Base-by-base conservation (phyloP, 352 stramenopile species). In the Aphanomyces cochlioides region DNA sequence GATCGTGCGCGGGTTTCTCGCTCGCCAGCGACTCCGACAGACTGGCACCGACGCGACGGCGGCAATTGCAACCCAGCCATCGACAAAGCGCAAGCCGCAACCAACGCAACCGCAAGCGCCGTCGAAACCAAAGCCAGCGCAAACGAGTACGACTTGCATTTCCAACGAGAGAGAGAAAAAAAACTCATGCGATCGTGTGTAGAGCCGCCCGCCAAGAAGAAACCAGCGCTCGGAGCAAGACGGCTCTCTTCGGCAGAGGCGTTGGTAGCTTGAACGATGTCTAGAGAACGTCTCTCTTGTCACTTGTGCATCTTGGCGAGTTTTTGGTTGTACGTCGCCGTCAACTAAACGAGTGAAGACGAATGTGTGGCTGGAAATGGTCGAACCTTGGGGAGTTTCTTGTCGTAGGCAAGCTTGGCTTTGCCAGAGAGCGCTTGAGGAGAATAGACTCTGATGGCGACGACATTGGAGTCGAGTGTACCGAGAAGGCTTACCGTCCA, bases 331-430 rank as follows among this genome's bases (percentile, higher is more conserved):
- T 70, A 70, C 6, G 48, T 43, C 3, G 64, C 12, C 45, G 39
- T 17, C 19, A 48, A 70, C 64, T 70, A 70, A 5, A 19, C 4
- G 40, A 36, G 3, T 56, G 5, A 4, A 19, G 56, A 28, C 41
- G 57, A 40, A 28, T 28, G 28, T 28, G 28, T 2, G 28, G 28
- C 28, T 28, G 28, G 28, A 28, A 28, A 28, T 28, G 28, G 28
- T 28, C 13, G 6, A 5, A 70, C 64, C 64, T 70, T 70, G 37
- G 64, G 45, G 2, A 63, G 47, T 37, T 61, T 63, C 48, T 70
- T 70, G 4, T 70, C 64, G 28, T 70, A 70, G 17, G 48, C 38
- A 43, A 10, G 4, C 28, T 70, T 70, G 47, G 64, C 45, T 61
- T 70, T 70, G 36, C 64, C 64, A 8, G 3, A 7, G 38, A 70